Base-by-base conservation (phyloP, 163 green algal species). In the Smithsoniella earleae region DNA sequence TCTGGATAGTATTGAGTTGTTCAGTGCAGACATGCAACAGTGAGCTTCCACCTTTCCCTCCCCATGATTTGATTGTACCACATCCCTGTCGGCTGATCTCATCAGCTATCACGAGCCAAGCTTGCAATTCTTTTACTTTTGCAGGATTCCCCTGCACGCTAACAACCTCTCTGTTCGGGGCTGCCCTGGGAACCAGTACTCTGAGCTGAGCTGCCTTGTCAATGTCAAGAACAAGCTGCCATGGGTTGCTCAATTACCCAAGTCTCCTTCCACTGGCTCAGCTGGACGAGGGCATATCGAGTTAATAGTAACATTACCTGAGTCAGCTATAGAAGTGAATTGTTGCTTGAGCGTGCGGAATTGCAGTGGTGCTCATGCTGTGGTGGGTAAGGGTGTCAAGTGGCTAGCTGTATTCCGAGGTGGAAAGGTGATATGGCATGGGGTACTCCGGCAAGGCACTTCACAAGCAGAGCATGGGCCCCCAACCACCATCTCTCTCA, bases 341-440 rank as follows among this genome's bases (percentile, higher is more conserved):
- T 43, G 25, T 13, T 30, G 30, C 22, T 13, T 69, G 3, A 30
- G 58, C 6, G 58, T 69, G 58, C 8, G 6, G 27, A 69, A 69
- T 1, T 69, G 34, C 58, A 69, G 34, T 34, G 25, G 58, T 69
- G n/a, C 31, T 69, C 18, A 22, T 69, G 16, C 10, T 8, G 4
- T 4, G 25, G 27, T 69, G 5, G 16, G 13, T 1, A 30, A 69
- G 34, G 58, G 58, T 13, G 58, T 34, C 25, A 69, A 69, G 43
- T 69, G 58, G 58, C 28, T 69, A 33, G 58, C 58, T 43, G 58
- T 69, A 13, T 69, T 69, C 34, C 18, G 58, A 3, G 18, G 16
- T 16, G 5, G n/a, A 37, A 30, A 36, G 16, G 34, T 69, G 58
- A 36, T 69, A 8, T 69, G 58, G 58, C 58, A 69, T 69, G 58